Evolutionary conservation across 441 rosid species (phyloP), one percentile per base, ranked within the genome.

Genomic region (Aquilaria agallochum): DNA sequence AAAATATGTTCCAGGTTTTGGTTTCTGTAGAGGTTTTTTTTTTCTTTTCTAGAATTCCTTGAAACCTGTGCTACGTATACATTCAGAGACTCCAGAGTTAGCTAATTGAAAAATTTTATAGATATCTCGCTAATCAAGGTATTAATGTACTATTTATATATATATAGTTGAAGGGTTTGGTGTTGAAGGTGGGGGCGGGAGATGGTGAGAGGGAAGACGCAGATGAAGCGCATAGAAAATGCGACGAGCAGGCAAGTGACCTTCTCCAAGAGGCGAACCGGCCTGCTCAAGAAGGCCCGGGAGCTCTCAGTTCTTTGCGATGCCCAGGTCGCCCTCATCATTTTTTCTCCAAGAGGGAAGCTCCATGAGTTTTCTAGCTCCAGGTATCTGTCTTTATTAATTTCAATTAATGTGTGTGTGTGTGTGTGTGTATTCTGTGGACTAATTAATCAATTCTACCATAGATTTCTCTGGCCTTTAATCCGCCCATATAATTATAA

Each of bases 151-250:
- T 11, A 10, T 53, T 12, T 9, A 20, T 44, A 13, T 50, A 31
- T 51, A 45, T 48, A 20, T 20, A 20, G 27, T 20, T 20, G 27
- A 20, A 20, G 27, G 27, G 27, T 20, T 20, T 20, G 27, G 56
- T 59, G 42, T 15, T 46, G n/a, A 31, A 55, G 42, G 27, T 20
- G 62, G 33, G 14, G 10, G 2, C 3, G 44, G 49, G 55, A 79
- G 40, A 88, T 88, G 92, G 95, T 88, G 82, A 86, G 95, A 70
- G 95, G 95, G 20, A 88, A 88, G 78, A 88, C 92, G 31, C 88
- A 83, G 72, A 84, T 86, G 96, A 86, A 79, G 70, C 66, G 92
- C 40, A 88, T 86, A 78, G 96, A 86, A 74, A 88, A 88, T 59
- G 90, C 90, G 3, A 86, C 95, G 58, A 88, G 92, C 78, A 77